Base-by-base conservation (phyloP, 1,284 basidiomycete genomes). In the Ustilago xerochloae region DNA sequence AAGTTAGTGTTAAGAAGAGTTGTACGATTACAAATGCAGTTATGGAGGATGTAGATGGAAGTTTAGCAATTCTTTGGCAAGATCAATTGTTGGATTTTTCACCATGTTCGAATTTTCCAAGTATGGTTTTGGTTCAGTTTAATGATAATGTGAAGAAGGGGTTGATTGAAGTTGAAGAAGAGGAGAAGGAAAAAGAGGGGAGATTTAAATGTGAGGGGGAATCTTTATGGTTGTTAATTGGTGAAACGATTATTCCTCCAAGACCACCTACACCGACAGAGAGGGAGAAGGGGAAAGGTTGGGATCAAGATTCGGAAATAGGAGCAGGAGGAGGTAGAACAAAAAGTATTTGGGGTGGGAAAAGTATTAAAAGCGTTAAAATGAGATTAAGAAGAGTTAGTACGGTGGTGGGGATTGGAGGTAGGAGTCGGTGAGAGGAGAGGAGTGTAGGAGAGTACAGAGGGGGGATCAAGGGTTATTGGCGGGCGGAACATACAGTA, bases 231-330 rank as follows among this genome's bases (percentile, higher is more conserved):
- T 28, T 77, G 30, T 26, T 75, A 30, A 28, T 78, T 5, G 59
- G 48, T 2, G 65, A 78, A n/a, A 65, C 55, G 1, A 49, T 70
- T 10, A 49, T 71, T 15, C 76, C 76, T 3, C 76, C 76, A 0
- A 28, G 65, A 7, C 76, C 76, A 2, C 63, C 72, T 1, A 69
- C 66, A 1, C 72, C 72, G 35, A 6, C n/a, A 45, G 38, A 56
- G 24, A 43, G n/a, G 47, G 32, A 53, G 54, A 28, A 12, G 20
- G 38, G 28, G 26, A 35, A 6, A 32, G 43, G 41, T 5, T 43
- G 41, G 41, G 41, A 43, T 43, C 0, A 20, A 10, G 22, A 26
- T 26, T 43, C 41, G 6, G 9, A 24, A n/a, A n/a, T n/a, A n/a
- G 46, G 30, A 56, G 53, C 38, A 9, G 24, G 43, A 30, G 13